Conservation (phyloP, 148 eudicot species). For the Nepenthes gracilis region DNA sequence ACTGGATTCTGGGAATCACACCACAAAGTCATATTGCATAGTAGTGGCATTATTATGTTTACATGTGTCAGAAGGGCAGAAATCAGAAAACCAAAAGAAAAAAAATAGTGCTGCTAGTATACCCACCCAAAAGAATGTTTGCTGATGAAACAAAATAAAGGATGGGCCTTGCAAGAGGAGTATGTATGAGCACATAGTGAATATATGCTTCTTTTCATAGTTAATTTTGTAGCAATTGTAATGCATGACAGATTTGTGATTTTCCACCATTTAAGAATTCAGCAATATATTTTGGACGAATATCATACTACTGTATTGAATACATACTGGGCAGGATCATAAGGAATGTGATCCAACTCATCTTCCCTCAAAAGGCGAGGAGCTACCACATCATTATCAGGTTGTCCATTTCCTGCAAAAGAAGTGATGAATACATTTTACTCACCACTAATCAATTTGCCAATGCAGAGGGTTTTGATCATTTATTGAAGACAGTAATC, state of each 20-base stretch:
- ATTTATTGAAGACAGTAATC: not conserved
- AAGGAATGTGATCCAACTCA: conserved; percentile 28
- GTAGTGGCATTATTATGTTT: too few relatives aligned
- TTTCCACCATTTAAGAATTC: not conserved
- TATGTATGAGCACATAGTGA: too few relatives aligned
- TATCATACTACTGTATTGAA: not conserved
- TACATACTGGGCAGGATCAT: conserved; percentile 37
- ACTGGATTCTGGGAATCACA: too few relatives aligned
- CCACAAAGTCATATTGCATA: too few relatives aligned
- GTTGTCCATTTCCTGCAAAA: conserved; percentile 29
- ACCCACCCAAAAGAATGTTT: too few relatives aligned
- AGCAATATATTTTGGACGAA: not conserved
- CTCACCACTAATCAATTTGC: not conserved
- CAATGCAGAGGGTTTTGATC: not conserved
- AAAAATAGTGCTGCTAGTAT: too few relatives aligned
- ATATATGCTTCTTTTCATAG: too few relatives aligned
- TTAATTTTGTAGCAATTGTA: too few relatives aligned
- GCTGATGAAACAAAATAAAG: too few relatives aligned
- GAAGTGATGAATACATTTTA: not conserved
- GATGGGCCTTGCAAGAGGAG: too few relatives aligned
- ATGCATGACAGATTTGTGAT: not conserved
- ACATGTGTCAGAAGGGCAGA: too few relatives aligned
- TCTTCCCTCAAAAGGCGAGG: conserved; percentile 41
- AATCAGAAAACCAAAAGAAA: too few relatives aligned
- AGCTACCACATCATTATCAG: conserved; percentile 23